These are phyloP conservation scores for Pichia manshurica DNA, from an alignment of 805 yeast species.

Conservation along the genomic window DNA sequence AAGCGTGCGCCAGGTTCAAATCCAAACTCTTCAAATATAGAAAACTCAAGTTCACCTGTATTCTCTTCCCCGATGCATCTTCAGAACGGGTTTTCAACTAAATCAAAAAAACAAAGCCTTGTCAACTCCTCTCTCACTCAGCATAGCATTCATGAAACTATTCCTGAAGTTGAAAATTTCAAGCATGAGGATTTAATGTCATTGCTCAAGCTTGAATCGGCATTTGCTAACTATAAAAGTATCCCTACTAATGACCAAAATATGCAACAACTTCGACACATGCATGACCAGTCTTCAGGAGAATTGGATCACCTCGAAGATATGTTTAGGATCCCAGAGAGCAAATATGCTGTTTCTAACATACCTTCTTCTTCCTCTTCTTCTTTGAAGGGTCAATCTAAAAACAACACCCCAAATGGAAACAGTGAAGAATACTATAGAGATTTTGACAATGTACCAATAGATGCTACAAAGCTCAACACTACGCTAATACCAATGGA, in stretches of 20 bases:
- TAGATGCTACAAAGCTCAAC: slow-evolving; percentile 46
- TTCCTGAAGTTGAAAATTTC: not conserved
- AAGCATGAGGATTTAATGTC: not conserved
- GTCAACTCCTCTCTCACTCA: not conserved
- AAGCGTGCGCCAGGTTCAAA: not conserved
- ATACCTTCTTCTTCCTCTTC: not conserved
- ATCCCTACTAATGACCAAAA: slow-evolving; percentile 1
- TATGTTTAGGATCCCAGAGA: slow-evolving; percentile 6
- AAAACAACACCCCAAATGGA: slow-evolving; percentile 9
- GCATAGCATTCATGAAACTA: not conserved
- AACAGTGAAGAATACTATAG: slow-evolving; percentile 3
- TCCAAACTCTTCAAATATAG: slow-evolving; percentile 1
- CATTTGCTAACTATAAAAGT: slow-evolving; percentile 1
- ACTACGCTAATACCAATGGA: slow-evolving; percentile 50
- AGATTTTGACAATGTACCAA: slow-evolving; percentile 33
- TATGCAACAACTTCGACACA: not conserved
- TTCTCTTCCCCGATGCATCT: slow-evolving; percentile 10
- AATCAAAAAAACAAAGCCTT: not conserved
- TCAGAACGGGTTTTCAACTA: slow-evolving; percentile 5
- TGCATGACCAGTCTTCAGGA: not conserved
- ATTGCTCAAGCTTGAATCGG: not conserved
- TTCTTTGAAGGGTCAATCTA: slow-evolving; percentile 7
- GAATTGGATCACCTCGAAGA: slow-evolving; percentile 6
- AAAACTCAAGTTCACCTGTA: slow-evolving; percentile 12
- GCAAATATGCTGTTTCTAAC: not conserved